These are phyloP conservation scores for Arthroderma sp. DNA, from an alignment of 2,329 filamentous ascomycete genomes.

Conservation along the genomic window DNA sequence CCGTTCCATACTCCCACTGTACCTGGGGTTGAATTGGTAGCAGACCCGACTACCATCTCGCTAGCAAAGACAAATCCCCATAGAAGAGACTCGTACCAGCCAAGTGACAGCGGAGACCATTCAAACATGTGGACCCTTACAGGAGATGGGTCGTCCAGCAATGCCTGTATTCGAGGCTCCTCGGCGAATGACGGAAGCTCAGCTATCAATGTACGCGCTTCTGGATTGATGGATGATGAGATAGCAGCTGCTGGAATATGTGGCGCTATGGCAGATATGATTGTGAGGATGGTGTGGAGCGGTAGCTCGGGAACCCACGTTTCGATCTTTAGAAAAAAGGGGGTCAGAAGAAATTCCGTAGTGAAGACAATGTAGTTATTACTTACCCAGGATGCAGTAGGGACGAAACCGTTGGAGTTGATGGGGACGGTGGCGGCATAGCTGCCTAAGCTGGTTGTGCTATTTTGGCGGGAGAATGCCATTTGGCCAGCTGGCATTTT, in stretches of 20 bases:
- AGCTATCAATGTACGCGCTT: conserved; percentile 29
- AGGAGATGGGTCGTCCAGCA: conserved; percentile 55
- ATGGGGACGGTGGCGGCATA: conserved; percentile 44
- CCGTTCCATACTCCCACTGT: conserved; percentile 91
- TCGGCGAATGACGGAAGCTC: conserved; percentile 32
- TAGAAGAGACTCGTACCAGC: conserved; percentile 89
- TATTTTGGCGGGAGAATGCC: conserved; percentile 83
- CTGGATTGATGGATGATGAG: conserved; percentile 25
- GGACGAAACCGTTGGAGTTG: conserved; percentile 51
- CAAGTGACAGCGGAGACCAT: conserved; percentile 79
- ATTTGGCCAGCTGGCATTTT: conserved; percentile 79
- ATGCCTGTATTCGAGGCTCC: conserved; percentile 50
- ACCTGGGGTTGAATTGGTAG: conserved; percentile 49
- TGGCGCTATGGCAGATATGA: conserved; percentile 51
- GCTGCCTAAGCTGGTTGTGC: conserved; percentile 64
- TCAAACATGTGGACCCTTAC: conserved; percentile 80
- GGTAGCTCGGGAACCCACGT: conserved; percentile 86
- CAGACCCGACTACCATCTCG: conserved; percentile 57
- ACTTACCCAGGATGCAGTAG: conserved; percentile 60
- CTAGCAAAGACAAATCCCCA: conserved; percentile 88
- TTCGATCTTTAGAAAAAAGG: conserved; percentile 49
- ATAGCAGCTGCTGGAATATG: conserved; percentile 37
- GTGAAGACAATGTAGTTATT: not conserved
- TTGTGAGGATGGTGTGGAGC: conserved; percentile 68
- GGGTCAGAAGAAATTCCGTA: not conserved